These are phyloP conservation scores for Aspergillus sp. DNA, from an alignment of 2,329 filamentous ascomycete genomes.

Conservation along the genomic window DNA sequence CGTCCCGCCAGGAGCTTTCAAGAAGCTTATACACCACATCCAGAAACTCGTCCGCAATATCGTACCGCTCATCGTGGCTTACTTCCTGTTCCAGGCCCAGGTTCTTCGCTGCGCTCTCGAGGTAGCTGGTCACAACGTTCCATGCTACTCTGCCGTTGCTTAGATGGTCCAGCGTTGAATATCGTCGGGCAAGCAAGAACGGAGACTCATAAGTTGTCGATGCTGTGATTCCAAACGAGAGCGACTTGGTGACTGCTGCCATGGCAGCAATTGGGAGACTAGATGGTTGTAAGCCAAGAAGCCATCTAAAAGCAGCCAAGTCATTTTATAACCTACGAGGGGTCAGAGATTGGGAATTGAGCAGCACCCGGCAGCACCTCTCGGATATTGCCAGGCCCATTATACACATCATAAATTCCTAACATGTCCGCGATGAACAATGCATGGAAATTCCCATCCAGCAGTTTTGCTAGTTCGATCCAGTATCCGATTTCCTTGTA, in stretches of 20 bases:
- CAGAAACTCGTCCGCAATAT: slow-evolving; percentile 46
- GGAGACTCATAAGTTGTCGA: slow-evolving; percentile 54
- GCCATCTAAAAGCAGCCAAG: too few species aligned
- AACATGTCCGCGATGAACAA: too few species aligned
- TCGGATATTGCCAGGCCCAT: too few species aligned
- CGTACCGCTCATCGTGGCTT: slow-evolving; percentile 48
- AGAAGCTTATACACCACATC: slow-evolving; percentile 46
- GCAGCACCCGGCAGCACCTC: too few species aligned
- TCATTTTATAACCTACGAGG: too few species aligned
- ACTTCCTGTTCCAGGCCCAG: slow-evolving; percentile 42
- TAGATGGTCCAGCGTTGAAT: slow-evolving; percentile 53
- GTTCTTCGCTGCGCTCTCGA: slow-evolving; percentile 43
- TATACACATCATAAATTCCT: too few species aligned
- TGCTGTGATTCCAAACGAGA: slow-evolving; percentile 51
- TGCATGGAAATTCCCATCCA: too few species aligned
- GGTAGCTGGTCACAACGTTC: slow-evolving; percentile 51
- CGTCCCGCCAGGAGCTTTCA: slow-evolving; percentile 50
- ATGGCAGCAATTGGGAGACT: slow-evolving; percentile 39
- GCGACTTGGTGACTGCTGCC: slow-evolving; percentile 43
- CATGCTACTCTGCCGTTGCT: slow-evolving; percentile 50
- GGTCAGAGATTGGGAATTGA: too few species aligned
- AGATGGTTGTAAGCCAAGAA: too few species aligned
- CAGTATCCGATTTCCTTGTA: too few species aligned
- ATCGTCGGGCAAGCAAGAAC: slow-evolving; percentile 52
- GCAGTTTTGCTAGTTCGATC: too few species aligned